phyloP scores from a whole-genome alignment of 2,329 filamentous ascomycete species.

The Verruconis gallopava region DNA sequence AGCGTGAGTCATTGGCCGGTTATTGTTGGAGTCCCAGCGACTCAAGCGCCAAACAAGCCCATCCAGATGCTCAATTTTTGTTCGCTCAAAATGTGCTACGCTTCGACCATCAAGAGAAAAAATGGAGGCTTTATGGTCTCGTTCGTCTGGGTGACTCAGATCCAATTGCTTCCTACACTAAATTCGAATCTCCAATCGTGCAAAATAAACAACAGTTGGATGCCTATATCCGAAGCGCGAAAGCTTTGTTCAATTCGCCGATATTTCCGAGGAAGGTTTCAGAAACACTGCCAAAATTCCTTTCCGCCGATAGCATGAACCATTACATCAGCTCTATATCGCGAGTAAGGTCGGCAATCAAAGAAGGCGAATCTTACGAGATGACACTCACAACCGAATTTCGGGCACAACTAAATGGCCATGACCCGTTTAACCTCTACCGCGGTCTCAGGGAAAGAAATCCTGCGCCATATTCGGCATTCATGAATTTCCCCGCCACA shows the following conservation, averaged over 20 bases:
- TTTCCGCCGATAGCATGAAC: no score
- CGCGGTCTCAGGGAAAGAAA: constrained; percentile 56
- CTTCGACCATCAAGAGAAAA: background rate
- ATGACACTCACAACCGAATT: constrained; percentile 54
- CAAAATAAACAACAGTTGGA: no score
- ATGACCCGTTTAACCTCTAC: constrained; percentile 56
- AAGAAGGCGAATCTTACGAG: constrained; percentile 72
- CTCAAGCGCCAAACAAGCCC: background rate
- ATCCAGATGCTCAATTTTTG: background rate
- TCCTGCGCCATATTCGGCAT: constrained; percentile 76
- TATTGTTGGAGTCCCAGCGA: background rate
- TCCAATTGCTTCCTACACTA: background rate
- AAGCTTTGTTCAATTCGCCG: no score
- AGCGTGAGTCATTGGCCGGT: constrained; percentile 1
- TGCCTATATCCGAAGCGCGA: no score
- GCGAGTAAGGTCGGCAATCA: constrained; percentile 40
- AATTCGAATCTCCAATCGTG: no score
- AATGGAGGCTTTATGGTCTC: background rate
- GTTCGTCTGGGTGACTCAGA: background rate
- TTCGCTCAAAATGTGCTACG: background rate
- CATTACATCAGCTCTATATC: no score
- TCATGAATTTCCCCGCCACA: constrained; percentile 20
- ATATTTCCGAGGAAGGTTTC: no score
- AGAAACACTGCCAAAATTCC: no score
- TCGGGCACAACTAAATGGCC: constrained; percentile 20